Evolutionary conservation across 257 asterid genomes (phyloP).

Genomic region (Solanum dulcamara): DNA sequence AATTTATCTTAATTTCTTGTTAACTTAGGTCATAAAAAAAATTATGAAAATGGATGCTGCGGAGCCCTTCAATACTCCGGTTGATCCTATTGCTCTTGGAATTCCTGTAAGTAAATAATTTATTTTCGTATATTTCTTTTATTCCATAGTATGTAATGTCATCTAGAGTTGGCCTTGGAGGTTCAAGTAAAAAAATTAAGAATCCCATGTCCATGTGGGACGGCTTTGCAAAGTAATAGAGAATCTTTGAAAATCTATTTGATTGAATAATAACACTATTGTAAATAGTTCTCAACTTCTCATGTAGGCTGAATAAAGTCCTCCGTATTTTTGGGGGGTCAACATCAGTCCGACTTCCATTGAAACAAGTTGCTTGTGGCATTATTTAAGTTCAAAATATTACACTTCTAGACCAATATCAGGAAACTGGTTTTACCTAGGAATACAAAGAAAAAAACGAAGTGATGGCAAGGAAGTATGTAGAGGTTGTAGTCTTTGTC

Average conservation of each 20-base stretch:
- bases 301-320: neutral
- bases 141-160: neutral
- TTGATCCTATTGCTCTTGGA: slow-evolving; percentile 82
- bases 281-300: neutral
- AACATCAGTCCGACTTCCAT: neutral
- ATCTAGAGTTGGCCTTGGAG: neutral
- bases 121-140: neutral
- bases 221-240: neutral
- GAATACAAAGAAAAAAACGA: neutral
- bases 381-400: neutral
- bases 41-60: slow-evolving; percentile 98
- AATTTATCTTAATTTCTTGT: slow-evolving; percentile 6
- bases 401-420: neutral
- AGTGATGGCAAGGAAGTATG: neutral
- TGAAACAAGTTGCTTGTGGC: neutral
- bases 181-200: neutral
- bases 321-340: neutral
- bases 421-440: neutral
- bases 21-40: slow-evolving; percentile 62
- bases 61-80: slow-evolving; percentile 82
- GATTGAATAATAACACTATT: neutral
- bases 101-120: slow-evolving; percentile 42
- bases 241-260: neutral
- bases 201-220: neutral
- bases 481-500: neutral